Conservation (phyloP, 139 green algal genomes). For the Microglena sp. region DNA sequence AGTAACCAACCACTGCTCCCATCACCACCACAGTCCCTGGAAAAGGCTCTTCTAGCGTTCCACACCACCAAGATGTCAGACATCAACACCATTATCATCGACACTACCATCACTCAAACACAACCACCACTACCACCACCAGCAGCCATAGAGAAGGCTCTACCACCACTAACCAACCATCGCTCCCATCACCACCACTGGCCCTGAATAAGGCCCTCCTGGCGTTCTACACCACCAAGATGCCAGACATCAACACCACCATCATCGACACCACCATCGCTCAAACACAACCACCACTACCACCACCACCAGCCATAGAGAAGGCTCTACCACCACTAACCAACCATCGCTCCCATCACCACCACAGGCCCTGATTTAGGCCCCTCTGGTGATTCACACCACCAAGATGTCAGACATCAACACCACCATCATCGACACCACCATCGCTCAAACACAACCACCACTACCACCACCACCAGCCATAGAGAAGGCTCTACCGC, state of each 20-base stretch:
- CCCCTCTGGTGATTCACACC: constrained; percentile 89
- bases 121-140: no score
- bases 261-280: no score
- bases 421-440: constrained; percentile 25
- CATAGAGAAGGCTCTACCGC: no score
- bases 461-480: no score
- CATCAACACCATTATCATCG: constrained; percentile 80
- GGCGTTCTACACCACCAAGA: constrained; percentile 88
- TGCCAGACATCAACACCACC: constrained; percentile 86
- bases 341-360: not conserved
- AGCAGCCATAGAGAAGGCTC: no score
- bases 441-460: no score
- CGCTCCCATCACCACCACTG: constrained; percentile 13
- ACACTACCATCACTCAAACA: no score
- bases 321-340: not conserved
- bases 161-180: not conserved
- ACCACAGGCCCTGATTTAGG: constrained; percentile 79
- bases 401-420: constrained; percentile 96
- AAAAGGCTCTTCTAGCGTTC: constrained; percentile 84
- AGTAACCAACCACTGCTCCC: not conserved
- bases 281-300: no score
- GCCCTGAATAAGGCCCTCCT: constrained; percentile 90
- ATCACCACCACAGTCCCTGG: constrained; percentile 61
- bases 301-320: no score
- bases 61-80: constrained; percentile 92